Base-by-base conservation (phyloP, 257 asterid genomes). In the Salvia miltiorrhiza region DNA sequence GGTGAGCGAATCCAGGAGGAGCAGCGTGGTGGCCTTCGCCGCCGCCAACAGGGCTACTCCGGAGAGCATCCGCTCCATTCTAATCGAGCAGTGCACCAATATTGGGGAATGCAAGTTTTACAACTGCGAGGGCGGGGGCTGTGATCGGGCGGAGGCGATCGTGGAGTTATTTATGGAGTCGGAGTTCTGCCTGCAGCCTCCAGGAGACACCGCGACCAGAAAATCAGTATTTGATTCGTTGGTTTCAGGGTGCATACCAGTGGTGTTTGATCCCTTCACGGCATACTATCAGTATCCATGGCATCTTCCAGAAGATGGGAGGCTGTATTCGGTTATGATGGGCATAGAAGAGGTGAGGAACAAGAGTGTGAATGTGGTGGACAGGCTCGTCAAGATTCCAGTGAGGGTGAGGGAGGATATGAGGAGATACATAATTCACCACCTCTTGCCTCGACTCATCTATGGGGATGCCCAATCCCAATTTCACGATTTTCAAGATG, bases 141-240 rank as follows among this genome's bases (percentile, higher is more conserved):
- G 26, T 89, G 90, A 79, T 57, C 82, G 54, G 19, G 84, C 92
- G 0, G 83, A 84, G 43, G 53, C 83, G 9, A 65, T 85, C 0
- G 58, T 79, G 4, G 70, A 77, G 54, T 80, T 84, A 0, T 84
- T 87, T 63, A 43, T 32, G 74, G 86, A 80, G 63, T 84, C 96
- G 0, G 90, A 87, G 57, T 90, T 90, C 84, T 87, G 95, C 47
- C 19, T 90, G 43, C 95, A 87, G 77, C 93, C 96, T 26, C 84
- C 87, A 0, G 95, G 96, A 0, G 96, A 90, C 45, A 90, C 93
- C 60, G 76, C 89, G 5, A 90, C 96, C 1, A 73, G 95, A 59
- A 90, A 85, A 75, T 90, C 93, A 8, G 84, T 87, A 7, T 90
- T 90, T 30, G 93, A 90, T 69, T 86, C 88, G 1, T 79, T 90